Percentiles rank a stretch among this genome's conserved stretches.
Evolutionary conservation across 768 basidiomycete species (phyloP).

Genomic region (Amanita fuliginea): DNA sequence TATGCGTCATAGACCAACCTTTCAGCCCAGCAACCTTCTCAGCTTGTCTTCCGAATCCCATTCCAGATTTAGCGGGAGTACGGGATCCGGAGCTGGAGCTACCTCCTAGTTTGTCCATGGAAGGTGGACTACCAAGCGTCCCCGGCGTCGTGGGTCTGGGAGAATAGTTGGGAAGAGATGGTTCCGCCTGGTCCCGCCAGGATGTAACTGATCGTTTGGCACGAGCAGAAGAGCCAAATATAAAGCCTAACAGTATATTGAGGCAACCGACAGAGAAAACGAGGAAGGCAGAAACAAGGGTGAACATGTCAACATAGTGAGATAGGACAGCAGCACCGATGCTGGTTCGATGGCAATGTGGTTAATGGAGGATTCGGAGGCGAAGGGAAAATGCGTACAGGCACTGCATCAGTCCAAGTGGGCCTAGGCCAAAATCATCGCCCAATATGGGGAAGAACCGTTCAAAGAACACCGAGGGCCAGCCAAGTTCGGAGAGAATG

Average conservation of each 20-base stretch:
- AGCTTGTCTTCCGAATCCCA: conserved; percentile 74
- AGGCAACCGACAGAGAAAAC: conserved; percentile 87
- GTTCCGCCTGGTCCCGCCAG: conserved; percentile 48
- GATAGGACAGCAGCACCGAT: conserved; percentile 65
- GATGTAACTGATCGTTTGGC: conserved; percentile 49
- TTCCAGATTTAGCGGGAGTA: conserved; percentile 11
- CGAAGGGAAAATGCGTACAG: conserved; percentile 30
- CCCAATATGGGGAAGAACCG: conserved; percentile 84
- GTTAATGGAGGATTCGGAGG: background rate
- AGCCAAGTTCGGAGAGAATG: conserved; percentile 73
- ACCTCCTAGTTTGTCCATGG: conserved; percentile 15
- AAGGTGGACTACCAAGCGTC: conserved; percentile 14
- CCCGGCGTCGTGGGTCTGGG: conserved; percentile 22
- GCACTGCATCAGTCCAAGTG: conserved; percentile 81
- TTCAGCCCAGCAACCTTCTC: conserved; percentile 60
- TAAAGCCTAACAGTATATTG: conserved; percentile 69
- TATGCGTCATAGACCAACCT: conserved; percentile 23
- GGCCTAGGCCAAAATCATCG: conserved; percentile 72
- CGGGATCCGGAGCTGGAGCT: background rate
- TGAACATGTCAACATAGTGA: conserved; percentile 77
- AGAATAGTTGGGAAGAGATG: conserved; percentile 40
- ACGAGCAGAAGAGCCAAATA: conserved; percentile 57
- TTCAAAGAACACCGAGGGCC: conserved; percentile 71
- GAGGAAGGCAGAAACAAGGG: conserved; percentile 86
- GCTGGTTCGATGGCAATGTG: conserved; percentile 18